Conservation (phyloP, 1,139 yeast species). For the Blastobotrys ciferrii region DNA sequence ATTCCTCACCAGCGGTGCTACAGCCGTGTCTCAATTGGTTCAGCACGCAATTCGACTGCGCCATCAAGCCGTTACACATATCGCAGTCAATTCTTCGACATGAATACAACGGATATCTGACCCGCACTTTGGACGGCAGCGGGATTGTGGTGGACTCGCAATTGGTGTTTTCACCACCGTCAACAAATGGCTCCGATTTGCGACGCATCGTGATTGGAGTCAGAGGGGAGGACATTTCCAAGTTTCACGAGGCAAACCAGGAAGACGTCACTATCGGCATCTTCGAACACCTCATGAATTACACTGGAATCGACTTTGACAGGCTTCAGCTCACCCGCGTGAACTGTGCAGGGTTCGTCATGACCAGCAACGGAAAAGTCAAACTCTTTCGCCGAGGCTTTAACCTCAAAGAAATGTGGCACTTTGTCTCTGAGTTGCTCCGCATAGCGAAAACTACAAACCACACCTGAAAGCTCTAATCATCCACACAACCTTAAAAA, state of each 20-base stretch:
- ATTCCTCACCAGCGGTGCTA: constrained; percentile 20
- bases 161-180: constrained; percentile 19
- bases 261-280: constrained; percentile 17
- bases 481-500: too few relatives aligned
- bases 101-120: constrained; percentile 17
- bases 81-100: constrained; percentile 12
- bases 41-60: constrained; percentile 20
- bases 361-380: constrained; percentile 25
- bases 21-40: constrained; percentile 18
- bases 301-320: constrained; percentile 22
- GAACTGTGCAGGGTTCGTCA: constrained; percentile 26
- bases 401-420: constrained; percentile 12
- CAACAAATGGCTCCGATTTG: constrained; percentile 16
- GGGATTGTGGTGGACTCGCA: constrained; percentile 20
- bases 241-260: constrained; percentile 12
- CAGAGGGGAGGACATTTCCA: constrained; percentile 20
- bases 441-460: neutral
- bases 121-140: neutral
- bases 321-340: constrained; percentile 22
- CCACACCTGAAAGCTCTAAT: neutral
- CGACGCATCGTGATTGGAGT: constrained; percentile 22
- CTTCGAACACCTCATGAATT: constrained; percentile 19
- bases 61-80: constrained; percentile 15
- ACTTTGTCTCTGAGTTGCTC: constrained; percentile 11
- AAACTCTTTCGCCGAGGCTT: constrained; percentile 19